Conservation (phyloP, 176 grass and related monocot genomes). For the Urochloa ruziziensis region DNA sequence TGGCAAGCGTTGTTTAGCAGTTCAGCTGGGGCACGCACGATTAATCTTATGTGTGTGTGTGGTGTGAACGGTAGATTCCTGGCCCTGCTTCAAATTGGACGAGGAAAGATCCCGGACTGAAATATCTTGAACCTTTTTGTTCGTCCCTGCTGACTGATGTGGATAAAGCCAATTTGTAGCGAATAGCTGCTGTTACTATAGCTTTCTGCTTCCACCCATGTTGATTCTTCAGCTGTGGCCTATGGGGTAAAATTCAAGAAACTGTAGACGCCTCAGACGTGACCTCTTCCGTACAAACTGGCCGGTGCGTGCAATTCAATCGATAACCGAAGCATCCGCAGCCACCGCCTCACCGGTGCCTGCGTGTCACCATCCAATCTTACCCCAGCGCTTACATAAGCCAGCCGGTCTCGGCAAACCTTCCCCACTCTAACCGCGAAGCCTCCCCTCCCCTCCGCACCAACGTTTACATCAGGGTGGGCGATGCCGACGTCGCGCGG, state of each 20-base stretch:
- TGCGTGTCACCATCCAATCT: conserved; percentile 10
- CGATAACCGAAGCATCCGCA: no score
- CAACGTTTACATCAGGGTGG: neutral
- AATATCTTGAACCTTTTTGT: neutral
- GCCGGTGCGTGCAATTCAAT: neutral
- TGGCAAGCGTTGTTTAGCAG: neutral
- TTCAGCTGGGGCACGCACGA: neutral
- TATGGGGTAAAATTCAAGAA: no score
- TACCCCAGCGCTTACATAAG: conserved; percentile 15
- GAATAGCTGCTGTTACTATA: no score
- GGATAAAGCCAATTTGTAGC: neutral
- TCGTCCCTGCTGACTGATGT: neutral
- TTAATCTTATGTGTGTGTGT: no score
- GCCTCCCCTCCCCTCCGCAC: no score
- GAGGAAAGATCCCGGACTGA: neutral
- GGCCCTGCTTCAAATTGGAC: neutral
- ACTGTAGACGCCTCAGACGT: neutral
- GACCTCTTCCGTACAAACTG: neutral
- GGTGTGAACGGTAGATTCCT: no score
- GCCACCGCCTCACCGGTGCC: neutral
- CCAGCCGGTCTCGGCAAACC: neutral
- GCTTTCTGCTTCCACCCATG: no score
- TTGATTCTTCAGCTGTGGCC: no score
- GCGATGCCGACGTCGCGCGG: neutral
- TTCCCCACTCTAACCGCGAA: neutral